Evolutionary conservation across 169 alveolate species (phyloP), one percentile per base, ranked within the genome.

Genomic region (Plasmodium adleri): DNA sequence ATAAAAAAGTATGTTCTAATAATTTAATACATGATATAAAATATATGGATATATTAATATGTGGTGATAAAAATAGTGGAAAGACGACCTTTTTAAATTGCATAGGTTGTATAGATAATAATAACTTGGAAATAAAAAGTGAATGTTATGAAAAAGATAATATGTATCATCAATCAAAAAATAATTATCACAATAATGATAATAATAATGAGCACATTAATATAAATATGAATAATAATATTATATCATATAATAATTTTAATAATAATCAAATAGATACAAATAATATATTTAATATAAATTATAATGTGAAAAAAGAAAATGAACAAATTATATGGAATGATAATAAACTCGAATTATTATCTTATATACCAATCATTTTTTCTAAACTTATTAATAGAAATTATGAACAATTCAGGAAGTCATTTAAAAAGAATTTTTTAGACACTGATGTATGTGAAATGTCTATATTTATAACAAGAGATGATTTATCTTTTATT

Each of bases 11-110:
- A 47, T 24, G 15, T 22, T 49, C 71, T 15, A 78, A 72, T 24
- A 74, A 74, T 39, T 26, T 78, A 49, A 71, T 49, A 45, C 49
- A 67, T 78, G 89, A 78, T 20, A 26, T 78, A 22, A 78, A 58
- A 70, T 78, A 52, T 71, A 64, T 78, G 76, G 73, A 78, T 70
- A 78, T 78, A 78, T 58, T 78, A 66, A 67, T 78, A 43, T 78
- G 89, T 64, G 89, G 89, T 22, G 89, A 78, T 52, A 78, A 78
- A 43, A 70, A 78, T 45, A 78, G 89, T 59, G 89, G 89, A 50
- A 78, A 78, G 28, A 78, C 89, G 17, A 78, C 89, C 1, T 78
- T 78, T 17, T 66, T 78, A 70, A 78, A 49, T 66, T 78, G 89
- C 50, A 52, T 78, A 78, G 67, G 89, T n/a, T 78, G 89, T 32